Evolutionary conservation across 2,329 filamentous ascomycete species (phyloP), one percentile per base, ranked within the genome.

Genomic region (Hymenotorrendiella dingleyae): DNA sequence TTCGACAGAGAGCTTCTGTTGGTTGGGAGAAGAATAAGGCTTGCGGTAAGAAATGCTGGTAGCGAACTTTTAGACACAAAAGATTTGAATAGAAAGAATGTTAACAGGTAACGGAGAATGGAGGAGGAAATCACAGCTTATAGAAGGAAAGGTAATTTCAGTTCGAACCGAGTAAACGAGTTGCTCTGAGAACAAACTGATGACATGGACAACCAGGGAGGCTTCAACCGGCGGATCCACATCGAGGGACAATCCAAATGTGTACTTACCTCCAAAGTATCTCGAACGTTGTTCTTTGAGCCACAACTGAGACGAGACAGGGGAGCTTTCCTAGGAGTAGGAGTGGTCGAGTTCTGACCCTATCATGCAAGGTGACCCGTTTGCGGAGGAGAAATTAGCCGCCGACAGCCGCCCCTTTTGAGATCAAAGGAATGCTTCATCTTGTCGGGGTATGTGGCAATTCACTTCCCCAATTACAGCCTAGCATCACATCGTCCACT

Each of bases 21-120:
- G 48, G 45, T 47, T 40, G 50, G 46, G 26, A 23, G 45, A 52
- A 49, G 52, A 51, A 51, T 56, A 54, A 55, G 52, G 54, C 56
- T 58, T 59, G 55, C 28, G 44, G 42, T 53, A 49, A 60, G 45
- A 60, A 58, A 60, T 60, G 55, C 53, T 61, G 57, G 50, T 43
- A 54, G 47, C 36, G 41, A 40, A 42, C 37, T 43, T 45, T 45
- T 39, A 44, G 36, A 26, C 37, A 44, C 45, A 47, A 49, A 37
- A 45, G 45, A 53, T 39, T 46, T 49, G 41, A 36, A 24, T 29
- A 42, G 45, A 54, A 45, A 46, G 55, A 59, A 59, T 60, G 56
- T 47, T 47, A 54, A 53, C 47, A 51, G 45, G 36, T 50, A 47
- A 43, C 47, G 52, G 53, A 59, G 56, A 61, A 61, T 60, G 57